A percentile compares a stretch with the other conserved stretches of the same genome.
These are phyloP conservation scores for Uromyces viciae-fabae DNA, from an alignment of 1,284 basidiomycete genomes.

Conservation along the genomic window DNA sequence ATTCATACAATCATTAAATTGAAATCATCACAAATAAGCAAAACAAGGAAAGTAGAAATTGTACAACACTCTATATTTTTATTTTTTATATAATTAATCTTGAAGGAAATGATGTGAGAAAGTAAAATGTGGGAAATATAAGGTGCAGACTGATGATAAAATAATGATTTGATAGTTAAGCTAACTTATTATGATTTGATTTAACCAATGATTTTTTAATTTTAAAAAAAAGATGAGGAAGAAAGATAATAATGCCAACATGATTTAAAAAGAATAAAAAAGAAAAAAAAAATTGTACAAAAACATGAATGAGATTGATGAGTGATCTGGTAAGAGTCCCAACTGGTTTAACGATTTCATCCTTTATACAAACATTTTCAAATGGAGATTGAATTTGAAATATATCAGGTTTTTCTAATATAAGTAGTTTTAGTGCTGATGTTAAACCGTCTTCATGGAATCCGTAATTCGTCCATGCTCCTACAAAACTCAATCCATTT, in stretches of 20 bases:
- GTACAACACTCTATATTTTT: too few species aligned
- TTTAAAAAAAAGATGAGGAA: neutral
- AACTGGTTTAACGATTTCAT: neutral
- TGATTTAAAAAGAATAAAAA: neutral
- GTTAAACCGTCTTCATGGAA: constrained; percentile 45
- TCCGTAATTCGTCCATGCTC: constrained; percentile 73
- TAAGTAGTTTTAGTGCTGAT: constrained; percentile 16
- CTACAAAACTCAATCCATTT: constrained; percentile 67
- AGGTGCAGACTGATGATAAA: too few species aligned
- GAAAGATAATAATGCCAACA: too few species aligned
- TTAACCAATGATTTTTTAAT: too few species aligned
- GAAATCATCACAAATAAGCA: too few species aligned
- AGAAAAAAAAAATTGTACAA: neutral
- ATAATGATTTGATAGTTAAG: too few species aligned
- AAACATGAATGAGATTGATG: neutral
- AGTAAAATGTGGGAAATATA: too few species aligned
- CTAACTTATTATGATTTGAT: too few species aligned
- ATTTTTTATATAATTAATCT: too few species aligned
- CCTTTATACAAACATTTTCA: neutral
- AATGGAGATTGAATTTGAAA: constrained; percentile 23
- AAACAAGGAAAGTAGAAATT: too few species aligned
- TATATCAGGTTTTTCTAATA: neutral
- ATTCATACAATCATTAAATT: too few species aligned
- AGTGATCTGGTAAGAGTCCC: neutral
- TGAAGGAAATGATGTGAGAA: too few species aligned